These are phyloP conservation scores for Flaveria ramosissima DNA, from an alignment of 129 eudicot genomes.

Conservation along the genomic window DNA sequence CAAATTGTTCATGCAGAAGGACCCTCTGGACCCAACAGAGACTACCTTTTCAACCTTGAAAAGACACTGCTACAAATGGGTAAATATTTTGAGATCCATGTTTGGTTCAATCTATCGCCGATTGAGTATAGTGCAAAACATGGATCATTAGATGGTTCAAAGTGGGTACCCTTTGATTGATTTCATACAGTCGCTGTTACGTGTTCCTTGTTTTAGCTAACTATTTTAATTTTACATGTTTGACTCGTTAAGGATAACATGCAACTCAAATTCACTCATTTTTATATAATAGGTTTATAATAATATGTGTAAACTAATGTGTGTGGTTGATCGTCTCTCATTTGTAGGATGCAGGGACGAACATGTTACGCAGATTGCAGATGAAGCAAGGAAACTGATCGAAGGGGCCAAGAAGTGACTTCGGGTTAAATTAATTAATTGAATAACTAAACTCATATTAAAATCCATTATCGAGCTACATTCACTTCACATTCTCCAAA, in stretches of 20 bases:
- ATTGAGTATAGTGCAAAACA: too few relatives aligned
- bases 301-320: not conserved
- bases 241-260: not conserved
- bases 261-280: not conserved
- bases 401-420: not conserved
- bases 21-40: conserved; percentile 96
- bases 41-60: conserved; percentile 92
- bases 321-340: not conserved
- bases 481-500: not conserved
- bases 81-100: conserved; percentile 8
- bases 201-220: not conserved
- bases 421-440: not conserved
- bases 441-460: not conserved
- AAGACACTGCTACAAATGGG: conserved; percentile 72
- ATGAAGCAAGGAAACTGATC: conserved; percentile 60
- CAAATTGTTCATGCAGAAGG: conserved; percentile 87
- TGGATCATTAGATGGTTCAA: too few relatives aligned
- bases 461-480: conserved; percentile 11
- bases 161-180: not conserved
- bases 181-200: not conserved
- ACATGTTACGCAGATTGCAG: conserved; percentile 72
- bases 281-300: not conserved
- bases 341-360: conserved; percentile 70
- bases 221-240: not conserved
- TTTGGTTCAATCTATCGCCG: not conserved